These are phyloP conservation scores for Beauveria sp. DNA, from an alignment of 2,329 filamentous ascomycete species.

Conservation along the genomic window DNA sequence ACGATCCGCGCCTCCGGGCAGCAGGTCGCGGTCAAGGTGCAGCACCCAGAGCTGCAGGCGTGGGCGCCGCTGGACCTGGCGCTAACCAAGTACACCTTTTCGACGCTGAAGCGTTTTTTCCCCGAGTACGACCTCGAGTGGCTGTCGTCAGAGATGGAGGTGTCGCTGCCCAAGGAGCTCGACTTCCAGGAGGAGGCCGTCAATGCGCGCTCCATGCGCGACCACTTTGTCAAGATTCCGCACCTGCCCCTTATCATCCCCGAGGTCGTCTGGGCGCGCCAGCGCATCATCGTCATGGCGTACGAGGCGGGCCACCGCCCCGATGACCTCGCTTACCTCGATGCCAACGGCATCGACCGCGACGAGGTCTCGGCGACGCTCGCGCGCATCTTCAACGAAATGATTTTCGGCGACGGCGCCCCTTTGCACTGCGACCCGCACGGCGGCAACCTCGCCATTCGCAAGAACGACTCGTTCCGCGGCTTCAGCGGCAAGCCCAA, in stretches of 20 bases:
- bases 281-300: constrained; percentile 91
- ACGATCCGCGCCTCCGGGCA: constrained; percentile 74
- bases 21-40: constrained; percentile 91
- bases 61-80: constrained; percentile 85
- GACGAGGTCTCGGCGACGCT: constrained; percentile 92
- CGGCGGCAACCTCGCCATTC: constrained; percentile 89
- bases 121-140: constrained; percentile 97
- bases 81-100: constrained; percentile 82
- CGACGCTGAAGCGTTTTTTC: constrained; percentile 84
- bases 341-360: constrained; percentile 78
- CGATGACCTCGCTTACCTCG: constrained; percentile 83
- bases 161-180: constrained; percentile 82
- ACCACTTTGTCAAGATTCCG: constrained; percentile 70
- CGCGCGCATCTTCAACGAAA: constrained; percentile 94
- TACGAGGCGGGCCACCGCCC: constrained; percentile 79
- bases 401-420: constrained; percentile 89
- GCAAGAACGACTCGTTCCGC: constrained; percentile 57
- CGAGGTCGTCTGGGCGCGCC: constrained; percentile 79
- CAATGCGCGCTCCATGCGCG: constrained; percentile 72
- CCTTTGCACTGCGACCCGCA: constrained; percentile 96
- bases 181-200: constrained; percentile 80
- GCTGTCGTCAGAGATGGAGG: constrained; percentile 88
- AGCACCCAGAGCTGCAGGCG: constrained; percentile 82
- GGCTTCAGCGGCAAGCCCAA: constrained; percentile 52
- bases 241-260: constrained; percentile 82